Conservation (phyloP, 1,139 yeast genomes). For the Tardiomyces blankii region DNA sequence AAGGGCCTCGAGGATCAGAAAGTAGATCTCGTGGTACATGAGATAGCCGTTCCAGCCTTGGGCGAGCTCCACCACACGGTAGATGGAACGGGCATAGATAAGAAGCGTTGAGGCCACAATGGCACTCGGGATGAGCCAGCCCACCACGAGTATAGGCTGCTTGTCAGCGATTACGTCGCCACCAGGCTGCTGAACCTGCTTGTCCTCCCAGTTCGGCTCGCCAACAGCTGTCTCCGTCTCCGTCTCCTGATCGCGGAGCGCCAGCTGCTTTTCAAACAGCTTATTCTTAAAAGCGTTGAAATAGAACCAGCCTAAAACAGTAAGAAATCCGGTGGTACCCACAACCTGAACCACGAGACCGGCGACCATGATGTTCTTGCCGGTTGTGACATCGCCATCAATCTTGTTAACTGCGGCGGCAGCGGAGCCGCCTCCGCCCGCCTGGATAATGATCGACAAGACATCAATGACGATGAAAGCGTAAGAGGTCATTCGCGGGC, state of each 20-base stretch:
- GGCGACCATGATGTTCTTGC: slow-evolving; percentile 69
- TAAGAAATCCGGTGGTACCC: slow-evolving; percentile 55
- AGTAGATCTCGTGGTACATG: slow-evolving; percentile 57
- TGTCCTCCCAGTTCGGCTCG: not conserved
- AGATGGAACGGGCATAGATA: slow-evolving; percentile 63
- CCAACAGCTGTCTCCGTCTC: too few species aligned
- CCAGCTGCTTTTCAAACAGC: not conserved
- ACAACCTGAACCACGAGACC: slow-evolving; percentile 74
- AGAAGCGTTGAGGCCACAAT: slow-evolving; percentile 29
- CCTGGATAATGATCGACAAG: slow-evolving; percentile 63
- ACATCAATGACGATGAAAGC: slow-evolving; percentile 59
- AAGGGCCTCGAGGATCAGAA: slow-evolving; percentile 67
- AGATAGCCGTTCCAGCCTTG: slow-evolving; percentile 70
- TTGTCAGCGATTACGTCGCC: too few species aligned
- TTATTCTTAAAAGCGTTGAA: slow-evolving; percentile 32
- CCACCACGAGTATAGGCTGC: not conserved
- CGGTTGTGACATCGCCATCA: slow-evolving; percentile 31
- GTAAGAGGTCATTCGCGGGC: slow-evolving; percentile 68
- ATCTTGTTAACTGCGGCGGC: slow-evolving; percentile 39
- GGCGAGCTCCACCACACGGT: slow-evolving; percentile 68
- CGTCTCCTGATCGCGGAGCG: not conserved
- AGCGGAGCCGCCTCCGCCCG: slow-evolving; percentile 73
- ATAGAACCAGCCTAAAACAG: slow-evolving; percentile 45
- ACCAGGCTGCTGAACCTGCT: not conserved
- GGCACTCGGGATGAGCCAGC: slow-evolving; percentile 4